Conservation (phyloP, 106 monocot genomes). For the Phalaenopsis aphrodite region DNA sequence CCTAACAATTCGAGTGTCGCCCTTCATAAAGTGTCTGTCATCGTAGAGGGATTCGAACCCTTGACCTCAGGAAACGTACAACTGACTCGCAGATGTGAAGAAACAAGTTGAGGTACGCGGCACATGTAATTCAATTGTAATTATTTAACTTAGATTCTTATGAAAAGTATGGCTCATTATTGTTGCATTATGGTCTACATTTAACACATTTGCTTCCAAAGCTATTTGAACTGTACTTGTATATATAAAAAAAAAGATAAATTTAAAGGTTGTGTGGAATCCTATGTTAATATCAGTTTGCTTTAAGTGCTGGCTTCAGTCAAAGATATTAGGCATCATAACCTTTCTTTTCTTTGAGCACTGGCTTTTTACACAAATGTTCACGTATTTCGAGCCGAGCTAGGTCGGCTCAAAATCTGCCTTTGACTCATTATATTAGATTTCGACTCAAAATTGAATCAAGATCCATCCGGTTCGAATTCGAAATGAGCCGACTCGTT, state of each 20-base stretch:
- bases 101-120: no score
- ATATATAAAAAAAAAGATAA: neutral
- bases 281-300: neutral
- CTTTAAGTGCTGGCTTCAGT: neutral
- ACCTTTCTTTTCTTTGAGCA: slow-evolving; percentile 1
- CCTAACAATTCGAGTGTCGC: no score
- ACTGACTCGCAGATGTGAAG: no score
- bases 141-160: neutral
- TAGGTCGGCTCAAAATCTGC: no score
- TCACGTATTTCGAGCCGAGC: no score
- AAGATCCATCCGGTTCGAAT: no score
- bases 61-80: no score
- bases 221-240: neutral
- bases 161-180: neutral
- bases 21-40: no score
- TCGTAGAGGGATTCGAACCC: no score
- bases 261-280: neutral
- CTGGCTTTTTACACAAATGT: neutral
- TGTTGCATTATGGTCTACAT: neutral
- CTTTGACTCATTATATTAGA: no score
- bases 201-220: neutral
- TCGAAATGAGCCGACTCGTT: no score
- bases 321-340: neutral
- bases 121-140: neutral
- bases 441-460: no score